Percentiles rank a stretch among this genome's conserved stretches.
Conservation (phyloP, 208 protist species). For the Trypanosoma cruzi region DNA sequence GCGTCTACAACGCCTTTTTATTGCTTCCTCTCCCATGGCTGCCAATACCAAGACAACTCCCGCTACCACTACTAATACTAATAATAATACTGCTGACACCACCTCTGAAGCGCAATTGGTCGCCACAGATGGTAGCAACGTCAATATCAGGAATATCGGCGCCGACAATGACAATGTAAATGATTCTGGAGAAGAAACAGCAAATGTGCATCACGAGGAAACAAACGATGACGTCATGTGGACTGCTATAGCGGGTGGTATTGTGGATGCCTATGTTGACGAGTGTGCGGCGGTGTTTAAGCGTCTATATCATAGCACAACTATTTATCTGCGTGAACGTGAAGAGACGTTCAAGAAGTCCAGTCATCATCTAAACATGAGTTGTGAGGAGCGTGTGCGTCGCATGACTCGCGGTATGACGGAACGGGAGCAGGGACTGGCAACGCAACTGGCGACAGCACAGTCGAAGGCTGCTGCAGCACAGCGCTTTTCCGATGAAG, state of each 20-base stretch:
- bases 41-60: too few species aligned
- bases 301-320: constrained; percentile 5
- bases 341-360: constrained; percentile 12
- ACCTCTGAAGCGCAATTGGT: neutral
- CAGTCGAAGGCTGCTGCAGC: neutral
- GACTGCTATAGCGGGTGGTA: constrained; percentile 1
- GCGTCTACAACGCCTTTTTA: neutral
- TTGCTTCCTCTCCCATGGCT: neutral
- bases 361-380: neutral
- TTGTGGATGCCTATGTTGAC: constrained; percentile 28
- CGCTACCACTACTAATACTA: too few species aligned
- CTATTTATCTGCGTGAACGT: neutral
- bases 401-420: neutral
- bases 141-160: neutral
- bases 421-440: neutral
- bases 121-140: neutral
- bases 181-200: neutral
- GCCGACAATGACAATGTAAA: neutral
- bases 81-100: neutral
- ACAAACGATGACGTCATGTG: constrained; percentile 9
- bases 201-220: neutral
- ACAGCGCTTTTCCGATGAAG: neutral
- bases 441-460: constrained; percentile 9
- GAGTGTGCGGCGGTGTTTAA: constrained; percentile 19
- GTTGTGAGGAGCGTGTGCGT: constrained; percentile 12